Evolutionary conservation across 208 protist species (phyloP), one percentile per base, ranked within the genome.

Genomic region (Wallacemonas sp.): DNA sequence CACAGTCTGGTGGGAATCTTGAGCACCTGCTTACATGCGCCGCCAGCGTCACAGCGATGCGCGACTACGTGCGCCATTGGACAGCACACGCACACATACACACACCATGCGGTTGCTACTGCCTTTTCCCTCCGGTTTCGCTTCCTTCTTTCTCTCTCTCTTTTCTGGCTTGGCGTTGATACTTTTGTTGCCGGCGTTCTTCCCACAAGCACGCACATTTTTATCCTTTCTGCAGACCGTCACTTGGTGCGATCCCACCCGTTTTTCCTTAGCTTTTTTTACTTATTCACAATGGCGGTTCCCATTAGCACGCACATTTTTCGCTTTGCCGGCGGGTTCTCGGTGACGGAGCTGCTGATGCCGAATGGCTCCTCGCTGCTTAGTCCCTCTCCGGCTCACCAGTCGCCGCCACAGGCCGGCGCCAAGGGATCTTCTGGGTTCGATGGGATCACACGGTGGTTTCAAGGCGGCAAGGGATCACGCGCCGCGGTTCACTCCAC

Each of bases 321-420:
- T 63, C 39, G 66, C 17, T 24, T 79, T 15, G 39, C 58, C 13
- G 74, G 79, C 61, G 79, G 79, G 2, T 85, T 79, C 50, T 42
- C 74, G 15, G 79, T 85, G 32, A 66, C 65, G 1, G 73, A 81
- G 33, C 58, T 73, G 26, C 38, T 58, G 37, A 22, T 78, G 26
- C 64, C 63, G 30, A 57, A 57, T 32, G 50, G 50, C 29, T 57
- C 50, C 34, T 19, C 71, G 5, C 61, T 59, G 17, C 13, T 65
- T 0, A 62, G 55, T 21, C 46, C 55, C 22, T 52, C 19, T 13
- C 42, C 22, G 4, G 45, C 9, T 58, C 21, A 2, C 6, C 36
- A 15, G 27, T 61, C 17, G 10, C 10, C 19, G 9, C 36, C 19
- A n/a, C 45, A 36, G 13, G 12, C 38, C 54, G 24, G 33, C 22